phyloP scores from a whole-genome alignment of 2,329 filamentous ascomycete species.

The Neofusicoccum laricinum region DNA sequence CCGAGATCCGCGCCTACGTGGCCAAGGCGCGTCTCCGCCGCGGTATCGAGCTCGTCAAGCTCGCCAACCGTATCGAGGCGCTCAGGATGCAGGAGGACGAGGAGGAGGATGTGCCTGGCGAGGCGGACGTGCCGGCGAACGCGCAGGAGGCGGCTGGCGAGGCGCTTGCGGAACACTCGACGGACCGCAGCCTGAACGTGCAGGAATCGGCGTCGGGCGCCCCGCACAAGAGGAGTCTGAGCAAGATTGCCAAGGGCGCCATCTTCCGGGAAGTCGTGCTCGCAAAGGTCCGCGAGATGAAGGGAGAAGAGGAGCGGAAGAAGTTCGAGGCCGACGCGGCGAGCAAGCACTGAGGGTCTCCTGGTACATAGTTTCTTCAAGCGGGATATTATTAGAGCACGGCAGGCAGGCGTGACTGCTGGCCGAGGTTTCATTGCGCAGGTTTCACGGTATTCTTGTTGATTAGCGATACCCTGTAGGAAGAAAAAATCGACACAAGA shows the following conservation, averaged over 20 bases:
- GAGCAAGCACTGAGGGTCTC: conserved; percentile 20
- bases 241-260: conserved; percentile 60
- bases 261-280: conserved; percentile 95
- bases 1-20: conserved; percentile 93
- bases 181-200: conserved; percentile 29
- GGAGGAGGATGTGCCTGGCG: conserved; percentile 63
- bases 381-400: conserved; percentile 8
- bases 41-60: conserved; percentile 93
- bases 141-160: conserved; percentile 55
- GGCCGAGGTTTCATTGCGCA: not conserved
- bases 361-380: conserved; percentile 2
- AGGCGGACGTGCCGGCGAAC: conserved; percentile 61
- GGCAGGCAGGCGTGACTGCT: not conserved
- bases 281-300: conserved; percentile 89
- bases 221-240: conserved; percentile 50
- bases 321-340: conserved; percentile 61
- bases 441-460: conserved; percentile 17
- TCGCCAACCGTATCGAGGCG: conserved; percentile 90
- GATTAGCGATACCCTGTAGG: conserved; percentile 29
- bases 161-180: conserved; percentile 34
- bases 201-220: conserved; percentile 23
- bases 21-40: conserved; percentile 86
- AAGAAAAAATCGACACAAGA: conserved; percentile 13
- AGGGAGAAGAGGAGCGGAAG: conserved; percentile 75
- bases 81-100: conserved; percentile 94